Percentiles rank a stretch among this genome's conserved stretches.
Evolutionary conservation across 1,139 yeast genomes (phyloP).

Genomic region (Candida freyschussii): DNA sequence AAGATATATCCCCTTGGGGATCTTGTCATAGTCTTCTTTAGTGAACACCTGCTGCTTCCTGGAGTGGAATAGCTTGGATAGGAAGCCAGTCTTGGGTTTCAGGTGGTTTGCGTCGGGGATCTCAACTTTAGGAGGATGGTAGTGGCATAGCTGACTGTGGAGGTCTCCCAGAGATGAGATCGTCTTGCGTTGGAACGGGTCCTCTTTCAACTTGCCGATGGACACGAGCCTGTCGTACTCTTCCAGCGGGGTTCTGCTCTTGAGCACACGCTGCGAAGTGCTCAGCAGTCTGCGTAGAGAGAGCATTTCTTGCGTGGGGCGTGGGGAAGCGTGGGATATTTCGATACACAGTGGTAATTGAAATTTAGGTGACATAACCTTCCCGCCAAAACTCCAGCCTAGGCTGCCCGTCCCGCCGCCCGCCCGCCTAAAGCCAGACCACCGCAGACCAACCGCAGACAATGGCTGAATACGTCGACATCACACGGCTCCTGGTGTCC

Average conservation of each 20-base stretch:
- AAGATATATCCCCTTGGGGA: slow-evolving; percentile 79
- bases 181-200: slow-evolving; percentile 61
- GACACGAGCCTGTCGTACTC: slow-evolving; percentile 57
- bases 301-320: too few relatives aligned
- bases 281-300: slow-evolving; percentile 7
- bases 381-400: too few relatives aligned
- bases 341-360: too few relatives aligned
- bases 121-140: slow-evolving; percentile 48
- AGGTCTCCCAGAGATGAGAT: slow-evolving; percentile 49
- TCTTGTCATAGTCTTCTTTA: slow-evolving; percentile 26
- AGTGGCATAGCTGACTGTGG: slow-evolving; percentile 42
- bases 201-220: slow-evolving; percentile 51
- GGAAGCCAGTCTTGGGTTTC: slow-evolving; percentile 43
- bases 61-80: slow-evolving; percentile 12
- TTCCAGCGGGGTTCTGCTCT: slow-evolving; percentile 42
- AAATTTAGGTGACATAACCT: too few relatives aligned
- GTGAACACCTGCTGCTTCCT: slow-evolving; percentile 7
- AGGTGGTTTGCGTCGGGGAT: slow-evolving; percentile 24
- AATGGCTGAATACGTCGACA: slow-evolving; percentile 29
- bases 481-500: slow-evolving; percentile 38
- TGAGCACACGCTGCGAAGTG: slow-evolving; percentile 4
- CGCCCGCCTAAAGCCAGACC: too few relatives aligned
- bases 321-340: slow-evolving; percentile 5
- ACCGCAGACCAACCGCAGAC: too few relatives aligned
- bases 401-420: too few relatives aligned